Evolutionary conservation across 2,329 filamentous ascomycete genomes (phyloP).

Genomic region (Epicoccum sorghinum): DNA sequence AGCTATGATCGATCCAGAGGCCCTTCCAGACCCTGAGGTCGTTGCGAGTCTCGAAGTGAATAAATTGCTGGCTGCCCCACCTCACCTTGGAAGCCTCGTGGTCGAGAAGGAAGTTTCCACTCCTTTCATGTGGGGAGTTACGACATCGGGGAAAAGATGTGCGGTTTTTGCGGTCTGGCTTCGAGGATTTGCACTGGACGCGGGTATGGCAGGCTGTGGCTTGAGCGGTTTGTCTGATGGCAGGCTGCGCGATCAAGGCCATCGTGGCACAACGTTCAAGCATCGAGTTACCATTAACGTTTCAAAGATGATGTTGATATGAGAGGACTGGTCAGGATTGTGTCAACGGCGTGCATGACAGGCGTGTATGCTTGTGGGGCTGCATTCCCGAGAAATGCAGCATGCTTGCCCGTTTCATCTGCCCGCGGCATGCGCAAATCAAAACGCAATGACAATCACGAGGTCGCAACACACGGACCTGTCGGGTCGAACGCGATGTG

Average conservation of each 20-base stretch:
- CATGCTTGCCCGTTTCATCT: constrained; percentile 4
- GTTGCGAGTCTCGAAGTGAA: constrained; percentile 13
- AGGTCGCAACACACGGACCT: too few relatives aligned
- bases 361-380: not conserved
- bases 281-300: not conserved
- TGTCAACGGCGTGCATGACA: not conserved
- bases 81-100: constrained; percentile 1
- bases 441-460: not conserved
- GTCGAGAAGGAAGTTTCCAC: constrained; percentile 10
- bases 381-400: constrained; percentile 4
- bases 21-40: constrained; percentile 14
- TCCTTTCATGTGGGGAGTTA: not conserved
- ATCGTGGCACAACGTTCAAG: not conserved
- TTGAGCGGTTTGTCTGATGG: too few relatives aligned
- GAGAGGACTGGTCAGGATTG: not conserved
- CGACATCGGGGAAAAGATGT: constrained; percentile 6
- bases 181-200: not conserved
- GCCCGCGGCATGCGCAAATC: not conserved
- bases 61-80: constrained; percentile 8
- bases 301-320: not conserved
- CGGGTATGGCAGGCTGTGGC: not conserved
- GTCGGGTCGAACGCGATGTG: not conserved
- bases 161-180: constrained; percentile 6
- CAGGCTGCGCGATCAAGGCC: not conserved
- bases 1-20: constrained; percentile 10